Conservation (phyloP, 2,329 filamentous ascomycete genomes). For the Talaromyces sp. region DNA sequence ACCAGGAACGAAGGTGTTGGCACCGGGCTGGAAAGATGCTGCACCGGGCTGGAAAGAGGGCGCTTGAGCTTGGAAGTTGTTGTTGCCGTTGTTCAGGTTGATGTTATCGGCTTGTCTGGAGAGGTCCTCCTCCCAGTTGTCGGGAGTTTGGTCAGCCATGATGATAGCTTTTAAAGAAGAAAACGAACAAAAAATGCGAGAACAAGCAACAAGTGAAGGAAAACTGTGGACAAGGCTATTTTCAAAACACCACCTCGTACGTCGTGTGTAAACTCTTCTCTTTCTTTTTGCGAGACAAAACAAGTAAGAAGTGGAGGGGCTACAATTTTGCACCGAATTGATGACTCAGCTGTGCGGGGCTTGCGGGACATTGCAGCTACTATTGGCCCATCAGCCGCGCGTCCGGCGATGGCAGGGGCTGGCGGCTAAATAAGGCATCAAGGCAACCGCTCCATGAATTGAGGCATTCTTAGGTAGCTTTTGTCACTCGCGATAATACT, state of each 20-base stretch:
- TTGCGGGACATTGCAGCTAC: not conserved
- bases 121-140: slow-evolving; percentile 94
- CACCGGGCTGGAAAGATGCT: slow-evolving; percentile 69
- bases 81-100: slow-evolving; percentile 61
- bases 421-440: not conserved
- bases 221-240: not conserved
- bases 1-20: slow-evolving; percentile 67
- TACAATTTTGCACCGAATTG: slow-evolving; percentile 28
- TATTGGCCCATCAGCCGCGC: not conserved
- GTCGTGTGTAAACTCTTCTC: not conserved
- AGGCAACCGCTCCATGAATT: slow-evolving; percentile 8
- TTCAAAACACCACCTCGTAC: not conserved
- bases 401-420: not conserved
- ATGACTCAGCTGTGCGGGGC: slow-evolving; percentile 27
- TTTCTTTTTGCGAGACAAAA: slow-evolving; percentile 4
- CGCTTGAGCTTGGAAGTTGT: slow-evolving; percentile 48
- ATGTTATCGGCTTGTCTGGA: slow-evolving; percentile 72
- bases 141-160: slow-evolving; percentile 74
- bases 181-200: slow-evolving; percentile 17
- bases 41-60: slow-evolving; percentile 63
- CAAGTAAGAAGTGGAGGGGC: slow-evolving; percentile 17
- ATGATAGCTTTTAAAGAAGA: slow-evolving; percentile 25
- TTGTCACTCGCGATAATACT: not conserved
- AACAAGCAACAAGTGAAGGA: not conserved
- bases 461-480: not conserved